These are phyloP conservation scores for Phytophthora quininea DNA, from an alignment of 352 stramenopile genomes.

Conservation along the genomic window DNA sequence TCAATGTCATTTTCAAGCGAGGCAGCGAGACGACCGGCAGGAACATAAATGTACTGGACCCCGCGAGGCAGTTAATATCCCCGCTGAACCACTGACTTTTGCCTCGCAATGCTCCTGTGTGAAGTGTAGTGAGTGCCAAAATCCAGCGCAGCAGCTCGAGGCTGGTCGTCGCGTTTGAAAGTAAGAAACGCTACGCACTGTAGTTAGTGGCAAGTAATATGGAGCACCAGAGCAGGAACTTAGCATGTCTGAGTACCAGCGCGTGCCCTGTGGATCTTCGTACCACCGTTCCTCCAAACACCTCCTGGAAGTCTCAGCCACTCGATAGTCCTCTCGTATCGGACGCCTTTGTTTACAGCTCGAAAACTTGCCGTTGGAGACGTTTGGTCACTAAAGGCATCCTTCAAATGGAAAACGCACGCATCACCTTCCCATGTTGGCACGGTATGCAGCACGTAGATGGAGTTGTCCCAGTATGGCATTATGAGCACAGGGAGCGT, in stretches of 20 bases:
- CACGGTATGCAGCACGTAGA: slow-evolving; percentile 28
- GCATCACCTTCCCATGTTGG: slow-evolving; percentile 37
- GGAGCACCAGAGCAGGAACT: slow-evolving; percentile 23
- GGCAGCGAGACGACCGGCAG: slow-evolving; percentile 7
- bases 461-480: slow-evolving; percentile 46
- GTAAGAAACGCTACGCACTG: slow-evolving; percentile 21
- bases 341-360: slow-evolving; percentile 19
- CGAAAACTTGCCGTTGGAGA: slow-evolving; percentile 11
- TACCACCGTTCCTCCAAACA: slow-evolving; percentile 38
- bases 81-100: slow-evolving; percentile 5
- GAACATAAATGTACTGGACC: background rate
- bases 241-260: slow-evolving; percentile 33
- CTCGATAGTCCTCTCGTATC: slow-evolving; percentile 11
- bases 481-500: slow-evolving; percentile 49
- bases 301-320: slow-evolving; percentile 23
- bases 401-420: slow-evolving; percentile 29
- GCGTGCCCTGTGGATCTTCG: slow-evolving; percentile 24
- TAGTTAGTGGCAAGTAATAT: slow-evolving; percentile 17
- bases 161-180: background rate
- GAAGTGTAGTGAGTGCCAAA: background rate
- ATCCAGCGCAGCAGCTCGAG: background rate
- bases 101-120: background rate
- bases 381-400: slow-evolving; percentile 1
- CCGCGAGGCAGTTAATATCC: background rate
- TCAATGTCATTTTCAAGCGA: slow-evolving; percentile 6